phyloP scores from a whole-genome alignment of 2,329 filamentous ascomycete genomes.

The Zasmidium citrigriseum region DNA sequence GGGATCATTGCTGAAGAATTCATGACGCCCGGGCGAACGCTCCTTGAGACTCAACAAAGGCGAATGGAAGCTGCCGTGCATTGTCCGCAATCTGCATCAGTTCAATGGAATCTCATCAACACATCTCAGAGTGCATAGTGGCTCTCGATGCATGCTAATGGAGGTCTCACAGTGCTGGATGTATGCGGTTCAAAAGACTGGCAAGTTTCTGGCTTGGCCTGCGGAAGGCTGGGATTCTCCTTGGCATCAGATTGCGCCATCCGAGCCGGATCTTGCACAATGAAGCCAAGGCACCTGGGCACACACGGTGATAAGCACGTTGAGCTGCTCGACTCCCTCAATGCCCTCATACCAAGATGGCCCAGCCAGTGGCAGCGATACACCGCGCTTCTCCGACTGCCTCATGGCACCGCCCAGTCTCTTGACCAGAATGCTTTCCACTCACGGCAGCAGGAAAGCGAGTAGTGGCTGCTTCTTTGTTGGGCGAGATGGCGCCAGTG shows the following conservation, averaged over 20 bases:
- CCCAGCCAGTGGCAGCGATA: not conserved
- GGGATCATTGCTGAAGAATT: too few relatives aligned
- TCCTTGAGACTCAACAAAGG: too few relatives aligned
- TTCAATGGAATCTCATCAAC: too few relatives aligned
- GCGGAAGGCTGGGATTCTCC: not conserved
- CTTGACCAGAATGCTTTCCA: not conserved
- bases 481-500: not conserved
- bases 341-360: not conserved
- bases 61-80: too few relatives aligned
- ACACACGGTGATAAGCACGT: not conserved
- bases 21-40: too few relatives aligned
- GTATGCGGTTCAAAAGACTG: too few relatives aligned
- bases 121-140: too few relatives aligned
- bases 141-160: too few relatives aligned
- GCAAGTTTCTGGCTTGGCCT: too few relatives aligned
- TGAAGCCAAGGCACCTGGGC: not conserved
- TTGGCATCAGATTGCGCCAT: not conserved
- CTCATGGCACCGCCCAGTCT: not conserved
- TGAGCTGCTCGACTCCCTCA: too few relatives aligned
- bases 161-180: too few relatives aligned
- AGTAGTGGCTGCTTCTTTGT: not conserved
- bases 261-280: not conserved
- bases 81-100: too few relatives aligned
- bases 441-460: not conserved
- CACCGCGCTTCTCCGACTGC: not conserved